These are phyloP conservation scores for Claviceps pusilla DNA, from an alignment of 2,329 filamentous ascomycete genomes.

Conservation along the genomic window DNA sequence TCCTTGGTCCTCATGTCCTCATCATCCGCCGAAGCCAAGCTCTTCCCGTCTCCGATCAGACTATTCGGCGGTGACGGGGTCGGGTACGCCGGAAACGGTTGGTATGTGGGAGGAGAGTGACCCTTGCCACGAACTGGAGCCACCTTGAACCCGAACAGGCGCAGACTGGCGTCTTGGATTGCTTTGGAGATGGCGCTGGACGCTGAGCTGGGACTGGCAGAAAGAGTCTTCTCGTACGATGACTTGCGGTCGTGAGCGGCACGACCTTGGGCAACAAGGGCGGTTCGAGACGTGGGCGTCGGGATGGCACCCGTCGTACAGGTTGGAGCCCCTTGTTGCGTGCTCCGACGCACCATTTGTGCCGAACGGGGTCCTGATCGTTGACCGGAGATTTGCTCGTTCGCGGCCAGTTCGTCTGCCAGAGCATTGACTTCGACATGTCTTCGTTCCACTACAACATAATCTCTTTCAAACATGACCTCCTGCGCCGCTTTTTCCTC, in stretches of 20 bases:
- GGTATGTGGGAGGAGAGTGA: constrained; percentile 62
- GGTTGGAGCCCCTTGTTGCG: constrained; percentile 57
- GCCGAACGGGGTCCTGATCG: constrained; percentile 41
- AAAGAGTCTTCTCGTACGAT: constrained; percentile 65
- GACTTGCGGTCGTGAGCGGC: constrained; percentile 58
- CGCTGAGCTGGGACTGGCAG: constrained; percentile 54
- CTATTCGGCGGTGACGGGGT: constrained; percentile 45
- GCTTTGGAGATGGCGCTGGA: constrained; percentile 90
- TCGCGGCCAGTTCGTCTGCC: constrained; percentile 84
- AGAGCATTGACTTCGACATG: constrained; percentile 95
- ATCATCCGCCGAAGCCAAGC: constrained; percentile 49
- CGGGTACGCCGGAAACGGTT: constrained; percentile 73
- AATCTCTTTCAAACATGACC: constrained; percentile 80
- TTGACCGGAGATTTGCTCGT: constrained; percentile 44
- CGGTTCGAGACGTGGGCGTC: constrained; percentile 51
- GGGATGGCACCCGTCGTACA: constrained; percentile 56
- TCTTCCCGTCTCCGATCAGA: constrained; percentile 50
- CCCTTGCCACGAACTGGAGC: constrained; percentile 52
- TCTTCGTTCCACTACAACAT: constrained; percentile 88
- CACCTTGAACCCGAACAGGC: constrained; percentile 57
- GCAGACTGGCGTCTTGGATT: constrained; percentile 75
- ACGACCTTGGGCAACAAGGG: constrained; percentile 58
- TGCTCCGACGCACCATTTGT: constrained; percentile 58
- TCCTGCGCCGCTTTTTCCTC: constrained; percentile 68
- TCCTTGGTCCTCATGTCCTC: constrained; percentile 69